Conservation (phyloP, 2,329 filamentous ascomycete genomes). For the Aurifilum marmelostoma region DNA sequence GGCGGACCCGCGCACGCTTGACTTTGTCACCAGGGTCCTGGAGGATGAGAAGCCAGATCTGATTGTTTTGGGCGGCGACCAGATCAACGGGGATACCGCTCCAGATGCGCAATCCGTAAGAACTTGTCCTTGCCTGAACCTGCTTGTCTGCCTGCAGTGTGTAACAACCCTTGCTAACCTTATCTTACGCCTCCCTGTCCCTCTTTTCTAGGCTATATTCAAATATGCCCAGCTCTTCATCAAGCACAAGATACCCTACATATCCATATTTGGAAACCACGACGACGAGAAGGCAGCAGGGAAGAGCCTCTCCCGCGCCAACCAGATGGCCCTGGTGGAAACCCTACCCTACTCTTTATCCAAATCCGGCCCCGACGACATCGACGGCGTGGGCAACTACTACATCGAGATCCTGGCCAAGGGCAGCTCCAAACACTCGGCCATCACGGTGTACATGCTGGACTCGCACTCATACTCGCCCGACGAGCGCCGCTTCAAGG, state of each 20-base stretch:
- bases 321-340: constrained; percentile 85
- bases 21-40: constrained; percentile 81
- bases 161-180: constrained; percentile 1
- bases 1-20: constrained; percentile 86
- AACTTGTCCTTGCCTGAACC: too few species aligned
- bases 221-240: constrained; percentile 87
- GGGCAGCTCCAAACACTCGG: constrained; percentile 79
- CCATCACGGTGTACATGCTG: constrained; percentile 90
- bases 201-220: constrained; percentile 71
- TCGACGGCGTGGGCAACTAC: constrained; percentile 95
- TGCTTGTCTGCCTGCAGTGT: not conserved
- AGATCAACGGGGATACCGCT: constrained; percentile 91
- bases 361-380: constrained; percentile 76
- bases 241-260: constrained; percentile 85
- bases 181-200: constrained; percentile 1
- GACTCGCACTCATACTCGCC: constrained; percentile 93
- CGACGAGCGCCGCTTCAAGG: constrained; percentile 83
- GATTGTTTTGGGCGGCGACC: constrained; percentile 89
- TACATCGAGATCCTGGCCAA: constrained; percentile 86
- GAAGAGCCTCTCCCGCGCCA: constrained; percentile 68
- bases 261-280: constrained; percentile 95
- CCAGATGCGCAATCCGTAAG: constrained; percentile 84
- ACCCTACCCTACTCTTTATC: constrained; percentile 88
- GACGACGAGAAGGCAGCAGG: constrained; percentile 74
- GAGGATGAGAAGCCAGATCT: constrained; percentile 94